Evolutionary conservation across 192 early-diverging fungal genomes (phyloP).

Genomic region (Rhizoclosmatium globosum): DNA sequence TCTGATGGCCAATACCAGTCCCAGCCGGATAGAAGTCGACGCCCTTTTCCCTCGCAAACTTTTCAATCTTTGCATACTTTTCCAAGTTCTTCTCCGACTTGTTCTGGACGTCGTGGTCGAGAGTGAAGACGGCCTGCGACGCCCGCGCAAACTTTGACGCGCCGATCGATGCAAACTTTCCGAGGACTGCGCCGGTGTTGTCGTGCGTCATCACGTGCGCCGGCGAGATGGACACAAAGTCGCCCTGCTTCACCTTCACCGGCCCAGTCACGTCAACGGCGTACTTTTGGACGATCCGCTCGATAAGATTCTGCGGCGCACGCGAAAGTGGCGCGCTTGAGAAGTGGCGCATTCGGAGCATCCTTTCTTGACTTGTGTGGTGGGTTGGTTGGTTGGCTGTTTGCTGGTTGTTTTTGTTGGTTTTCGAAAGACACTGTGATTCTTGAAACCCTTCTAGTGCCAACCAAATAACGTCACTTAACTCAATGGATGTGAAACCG

Average conservation of each 20-base stretch:
- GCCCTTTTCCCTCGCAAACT: slow-evolving; percentile 81
- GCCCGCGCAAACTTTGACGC: slow-evolving; percentile 82
- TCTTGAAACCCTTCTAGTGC: too few relatives aligned
- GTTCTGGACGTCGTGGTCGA: slow-evolving; percentile 99
- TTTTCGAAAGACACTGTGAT: too few relatives aligned
- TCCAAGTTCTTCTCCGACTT: slow-evolving; percentile 88
- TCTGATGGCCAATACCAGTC: slow-evolving; percentile 97
- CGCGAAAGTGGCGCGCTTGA: background rate
- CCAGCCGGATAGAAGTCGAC: slow-evolving; percentile 96
- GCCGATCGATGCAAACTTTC: slow-evolving; percentile 90
- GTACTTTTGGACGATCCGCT: slow-evolving; percentile 95
- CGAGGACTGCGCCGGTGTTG: slow-evolving; percentile 94
- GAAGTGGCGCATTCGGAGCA: background rate
- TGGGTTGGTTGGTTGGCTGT: too few relatives aligned
- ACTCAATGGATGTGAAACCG: too few relatives aligned
- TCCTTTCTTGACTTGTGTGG: background rate
- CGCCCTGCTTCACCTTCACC: slow-evolving; percentile 81
- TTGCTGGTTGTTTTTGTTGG: too few relatives aligned
- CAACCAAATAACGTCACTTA: too few relatives aligned
- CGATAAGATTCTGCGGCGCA: slow-evolving; percentile 82
- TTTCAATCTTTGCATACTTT: slow-evolving; percentile 88
- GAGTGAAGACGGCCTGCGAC: slow-evolving; percentile 89
- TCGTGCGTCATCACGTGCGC: slow-evolving; percentile 94
- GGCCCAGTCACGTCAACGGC: slow-evolving; percentile 74
- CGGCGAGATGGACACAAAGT: slow-evolving; percentile 94